Evolutionary conservation across 2,329 filamentous ascomycete genomes (phyloP).

Genomic region (Ceratocystis papillata): DNA sequence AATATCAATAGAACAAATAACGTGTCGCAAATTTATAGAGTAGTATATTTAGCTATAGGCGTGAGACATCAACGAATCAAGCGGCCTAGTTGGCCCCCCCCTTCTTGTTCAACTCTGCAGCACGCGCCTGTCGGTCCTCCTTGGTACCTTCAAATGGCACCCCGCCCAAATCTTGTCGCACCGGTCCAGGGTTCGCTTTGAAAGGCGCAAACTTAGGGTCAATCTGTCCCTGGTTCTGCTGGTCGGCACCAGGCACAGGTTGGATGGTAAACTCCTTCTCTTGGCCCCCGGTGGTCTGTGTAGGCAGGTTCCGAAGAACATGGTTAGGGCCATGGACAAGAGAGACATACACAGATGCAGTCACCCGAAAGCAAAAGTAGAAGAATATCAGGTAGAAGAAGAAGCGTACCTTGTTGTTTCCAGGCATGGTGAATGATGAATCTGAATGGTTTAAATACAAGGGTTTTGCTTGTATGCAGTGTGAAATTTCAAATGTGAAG

Average conservation of each 20-base stretch:
- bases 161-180: constrained; percentile 43
- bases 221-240: constrained; percentile 29
- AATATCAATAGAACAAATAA: no score
- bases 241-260: constrained; percentile 31
- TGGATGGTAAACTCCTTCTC: constrained; percentile 40
- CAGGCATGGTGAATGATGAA: constrained; percentile 19
- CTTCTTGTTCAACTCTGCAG: constrained; percentile 53
- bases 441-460: neutral
- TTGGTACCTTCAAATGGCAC: constrained; percentile 50
- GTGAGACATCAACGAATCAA: no score
- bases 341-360: constrained; percentile 17
- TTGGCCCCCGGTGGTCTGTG: constrained; percentile 24
- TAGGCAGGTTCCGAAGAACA: constrained; percentile 10
- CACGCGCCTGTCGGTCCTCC: constrained; percentile 56
- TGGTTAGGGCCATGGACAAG: constrained; percentile 22
- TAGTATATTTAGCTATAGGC: no score
- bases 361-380: constrained; percentile 19
- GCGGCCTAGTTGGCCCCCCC: constrained; percentile 26
- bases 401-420: constrained; percentile 23
- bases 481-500: neutral
- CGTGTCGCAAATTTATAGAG: no score
- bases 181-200: constrained; percentile 49
- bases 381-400: constrained; percentile 18
- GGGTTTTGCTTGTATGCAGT: neutral
- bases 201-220: constrained; percentile 43